These are phyloP conservation scores for Cenchrus fungigraminus DNA, from an alignment of 176 grass and related monocot species.

Conservation along the genomic window DNA sequence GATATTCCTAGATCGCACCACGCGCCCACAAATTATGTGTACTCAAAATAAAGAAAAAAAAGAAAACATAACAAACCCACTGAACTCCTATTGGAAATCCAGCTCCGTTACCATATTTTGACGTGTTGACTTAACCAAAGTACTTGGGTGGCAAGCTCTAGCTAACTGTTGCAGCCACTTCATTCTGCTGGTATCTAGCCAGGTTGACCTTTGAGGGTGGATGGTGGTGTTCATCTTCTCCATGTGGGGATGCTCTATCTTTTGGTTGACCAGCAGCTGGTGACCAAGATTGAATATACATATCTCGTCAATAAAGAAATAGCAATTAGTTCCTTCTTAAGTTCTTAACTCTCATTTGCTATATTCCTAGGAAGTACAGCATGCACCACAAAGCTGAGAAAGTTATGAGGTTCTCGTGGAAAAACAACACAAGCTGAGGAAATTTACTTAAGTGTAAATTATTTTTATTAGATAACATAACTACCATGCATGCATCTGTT, in stretches of 20 bases:
- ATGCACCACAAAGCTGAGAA: too few relatives aligned
- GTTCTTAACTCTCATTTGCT: too few relatives aligned
- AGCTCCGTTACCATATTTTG: background rate
- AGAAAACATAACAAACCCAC: background rate
- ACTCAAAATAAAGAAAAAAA: background rate
- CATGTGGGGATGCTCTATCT: conserved; percentile 19
- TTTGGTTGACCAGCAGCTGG: background rate
- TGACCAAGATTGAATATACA: background rate
- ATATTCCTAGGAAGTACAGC: too few relatives aligned
- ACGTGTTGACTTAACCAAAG: conserved; percentile 11
- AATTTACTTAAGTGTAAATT: background rate
- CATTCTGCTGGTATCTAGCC: conserved; percentile 24
- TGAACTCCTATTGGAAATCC: background rate
- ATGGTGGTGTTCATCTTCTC: conserved; percentile 10
- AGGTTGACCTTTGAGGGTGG: conserved; percentile 43
- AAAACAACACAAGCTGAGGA: too few relatives aligned
- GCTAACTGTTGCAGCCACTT: conserved; percentile 36
- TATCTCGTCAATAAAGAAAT: background rate
- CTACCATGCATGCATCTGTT: background rate
- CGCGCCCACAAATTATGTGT: background rate
- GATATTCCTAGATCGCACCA: background rate
- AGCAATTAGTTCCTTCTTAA: background rate
- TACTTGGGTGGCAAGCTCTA: conserved; percentile 28
- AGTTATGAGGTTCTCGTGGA: too few relatives aligned
- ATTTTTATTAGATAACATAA: background rate